Conservation (phyloP, 2,329 filamentous ascomycete species). For the Ascomycota sp. region DNA sequence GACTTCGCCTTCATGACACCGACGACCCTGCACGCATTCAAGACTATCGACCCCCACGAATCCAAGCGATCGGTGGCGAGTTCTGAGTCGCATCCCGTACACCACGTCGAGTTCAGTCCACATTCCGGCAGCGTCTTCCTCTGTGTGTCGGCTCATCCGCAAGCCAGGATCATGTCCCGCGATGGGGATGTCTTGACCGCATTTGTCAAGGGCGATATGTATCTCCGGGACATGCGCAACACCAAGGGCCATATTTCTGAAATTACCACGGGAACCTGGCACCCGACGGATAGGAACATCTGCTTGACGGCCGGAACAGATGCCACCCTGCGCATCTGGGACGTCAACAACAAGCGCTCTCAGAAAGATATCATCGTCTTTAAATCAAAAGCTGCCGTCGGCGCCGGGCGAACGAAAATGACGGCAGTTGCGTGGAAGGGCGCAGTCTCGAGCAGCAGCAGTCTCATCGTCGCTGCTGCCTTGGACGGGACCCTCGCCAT, state of each 20-base stretch:
- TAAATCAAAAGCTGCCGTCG: conserved; percentile 74
- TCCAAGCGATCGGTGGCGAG: conserved; percentile 44
- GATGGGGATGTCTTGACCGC: conserved; percentile 72
- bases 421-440: conserved; percentile 76
- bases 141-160: conserved; percentile 69
- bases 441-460: conserved; percentile 52
- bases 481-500: conserved; percentile 78
- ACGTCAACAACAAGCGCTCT: conserved; percentile 69
- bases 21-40: conserved; percentile 82
- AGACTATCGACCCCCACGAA: conserved; percentile 66
- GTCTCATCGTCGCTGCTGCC: conserved; percentile 58
- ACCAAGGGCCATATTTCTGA: conserved; percentile 93
- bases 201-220: conserved; percentile 97
- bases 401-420: conserved; percentile 79
- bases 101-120: conserved; percentile 72
- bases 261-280: conserved; percentile 74
- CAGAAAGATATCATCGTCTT: conserved; percentile 91
- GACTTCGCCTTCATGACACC: conserved; percentile 93
- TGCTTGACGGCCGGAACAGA: conserved; percentile 86
- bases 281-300: conserved; percentile 61
- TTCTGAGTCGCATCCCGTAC: conserved; percentile 68
- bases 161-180: conserved; percentile 70
- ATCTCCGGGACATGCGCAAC: conserved; percentile 87
- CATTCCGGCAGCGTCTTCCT: conserved; percentile 60
- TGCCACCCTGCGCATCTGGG: conserved; percentile 90